phyloP scores from a whole-genome alignment of 1,139 yeast species.

The Pneumocystis murina region DNA sequence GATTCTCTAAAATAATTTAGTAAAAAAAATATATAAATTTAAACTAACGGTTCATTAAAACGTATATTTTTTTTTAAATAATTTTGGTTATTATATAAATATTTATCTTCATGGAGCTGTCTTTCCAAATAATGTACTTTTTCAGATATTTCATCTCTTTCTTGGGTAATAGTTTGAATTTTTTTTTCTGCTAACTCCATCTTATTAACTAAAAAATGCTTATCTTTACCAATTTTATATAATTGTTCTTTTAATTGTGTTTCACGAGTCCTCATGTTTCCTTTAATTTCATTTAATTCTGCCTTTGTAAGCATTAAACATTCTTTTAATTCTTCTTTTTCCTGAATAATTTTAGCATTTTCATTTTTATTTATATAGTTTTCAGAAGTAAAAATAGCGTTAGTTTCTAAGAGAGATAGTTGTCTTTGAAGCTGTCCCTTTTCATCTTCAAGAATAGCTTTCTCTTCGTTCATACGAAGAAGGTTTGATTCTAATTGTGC shows the following conservation, averaged over 20 bases:
- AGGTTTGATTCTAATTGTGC: neutral
- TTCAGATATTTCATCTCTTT: neutral
- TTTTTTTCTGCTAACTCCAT: neutral
- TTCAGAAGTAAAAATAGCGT: neutral
- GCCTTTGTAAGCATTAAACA: neutral
- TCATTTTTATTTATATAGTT: neutral
- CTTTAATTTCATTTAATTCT: neutral
- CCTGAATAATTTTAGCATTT: neutral
- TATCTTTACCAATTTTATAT: neutral
- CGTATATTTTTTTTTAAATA: neutral
- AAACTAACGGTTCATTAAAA: neutral
- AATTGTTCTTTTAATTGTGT: neutral
- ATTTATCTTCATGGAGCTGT: neutral
- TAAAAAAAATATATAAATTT: neutral
- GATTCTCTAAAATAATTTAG: neutral
- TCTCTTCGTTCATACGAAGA: neutral
- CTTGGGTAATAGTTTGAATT: neutral
- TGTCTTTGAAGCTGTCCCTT: neutral
- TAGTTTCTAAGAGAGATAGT: neutral
- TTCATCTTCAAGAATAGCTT: neutral
- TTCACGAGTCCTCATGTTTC: neutral
- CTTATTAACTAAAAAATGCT: neutral
- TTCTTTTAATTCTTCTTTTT: neutral
- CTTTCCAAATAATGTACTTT: constrained; percentile 1
- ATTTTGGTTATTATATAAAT: constrained; percentile 2